A percentile compares a stretch with the other conserved stretches of the same genome.
These are phyloP conservation scores for Thozetella sp. DNA, from an alignment of 495 filamentous ascomycete genomes.

Conservation along the genomic window DNA sequence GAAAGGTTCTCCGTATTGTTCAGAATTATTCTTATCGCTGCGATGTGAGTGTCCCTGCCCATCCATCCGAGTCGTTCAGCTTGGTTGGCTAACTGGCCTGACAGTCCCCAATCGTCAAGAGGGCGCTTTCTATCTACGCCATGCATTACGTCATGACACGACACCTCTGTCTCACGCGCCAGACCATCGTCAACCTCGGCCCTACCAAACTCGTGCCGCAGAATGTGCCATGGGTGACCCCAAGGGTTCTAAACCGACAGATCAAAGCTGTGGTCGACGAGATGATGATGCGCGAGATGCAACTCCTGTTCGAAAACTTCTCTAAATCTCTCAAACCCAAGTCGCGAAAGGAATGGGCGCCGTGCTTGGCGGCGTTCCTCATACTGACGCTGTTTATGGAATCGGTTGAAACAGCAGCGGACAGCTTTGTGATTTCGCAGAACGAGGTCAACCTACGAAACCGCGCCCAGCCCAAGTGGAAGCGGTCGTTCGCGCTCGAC, in stretches of 20 bases:
- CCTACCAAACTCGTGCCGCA: conserved; percentile 31
- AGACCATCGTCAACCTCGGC: conserved; percentile 33
- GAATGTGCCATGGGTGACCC: conserved; percentile 39
- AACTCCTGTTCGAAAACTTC: conserved; percentile 44
- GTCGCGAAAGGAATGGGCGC: conserved; percentile 48
- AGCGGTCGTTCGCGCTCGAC: conserved; percentile 35
- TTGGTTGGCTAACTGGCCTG: background rate
- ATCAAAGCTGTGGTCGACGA: conserved; percentile 53
- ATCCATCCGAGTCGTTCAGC: background rate
- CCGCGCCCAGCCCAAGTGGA: conserved; percentile 24
- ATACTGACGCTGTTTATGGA: conserved; percentile 56
- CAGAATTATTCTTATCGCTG: conserved; percentile 36
- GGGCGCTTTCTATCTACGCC: conserved; percentile 48
- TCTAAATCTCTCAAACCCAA: conserved; percentile 49
- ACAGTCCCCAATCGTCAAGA: conserved; percentile 36
- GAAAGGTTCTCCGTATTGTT: conserved; percentile 38
- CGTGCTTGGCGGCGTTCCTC: conserved; percentile 51
- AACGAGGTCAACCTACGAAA: conserved; percentile 43
- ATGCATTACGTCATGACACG: conserved; percentile 53
- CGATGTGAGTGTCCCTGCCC: conserved; percentile 21
- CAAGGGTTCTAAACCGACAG: conserved; percentile 53
- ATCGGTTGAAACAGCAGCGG: conserved; percentile 47
- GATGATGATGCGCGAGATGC: conserved; percentile 44
- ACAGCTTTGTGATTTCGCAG: conserved; percentile 48
- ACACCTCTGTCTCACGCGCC: conserved; percentile 44